A percentile compares a stretch with the other conserved stretches of the same genome.
Evolutionary conservation across 106 monocot genomes (phyloP).

Genomic region (Apostasia ramifera): DNA sequence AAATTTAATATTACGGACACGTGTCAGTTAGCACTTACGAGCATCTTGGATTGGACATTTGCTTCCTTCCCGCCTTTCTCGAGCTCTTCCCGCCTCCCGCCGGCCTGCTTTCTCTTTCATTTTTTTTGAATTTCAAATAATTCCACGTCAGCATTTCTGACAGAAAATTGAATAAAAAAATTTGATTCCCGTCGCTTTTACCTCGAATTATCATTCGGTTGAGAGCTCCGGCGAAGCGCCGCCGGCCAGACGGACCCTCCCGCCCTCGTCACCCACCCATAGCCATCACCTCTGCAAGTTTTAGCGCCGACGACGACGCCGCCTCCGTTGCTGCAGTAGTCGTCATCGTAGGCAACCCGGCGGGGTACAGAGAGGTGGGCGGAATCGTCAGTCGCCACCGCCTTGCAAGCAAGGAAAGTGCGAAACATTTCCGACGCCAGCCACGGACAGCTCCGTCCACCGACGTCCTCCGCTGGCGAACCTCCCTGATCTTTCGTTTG

Average conservation of each 20-base stretch:
- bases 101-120: background rate
- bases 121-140: background rate
- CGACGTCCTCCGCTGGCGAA: background rate
- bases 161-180: background rate
- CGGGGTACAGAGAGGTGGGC: too few species aligned
- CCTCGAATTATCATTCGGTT: background rate
- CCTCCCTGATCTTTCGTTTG: background rate
- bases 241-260: background rate
- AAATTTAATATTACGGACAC: too few species aligned
- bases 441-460: background rate
- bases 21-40: background rate
- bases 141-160: background rate
- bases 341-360: too few species aligned
- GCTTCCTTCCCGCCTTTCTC: conserved; percentile 5
- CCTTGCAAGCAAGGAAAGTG: conserved; percentile 32
- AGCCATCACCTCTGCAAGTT: too few species aligned
- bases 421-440: conserved; percentile 8
- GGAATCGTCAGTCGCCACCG: conserved; percentile 13
- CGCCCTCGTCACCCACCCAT: background rate
- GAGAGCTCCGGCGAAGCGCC: background rate
- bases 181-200: background rate
- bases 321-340: background rate
- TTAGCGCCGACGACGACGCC: background rate
- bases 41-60: background rate
- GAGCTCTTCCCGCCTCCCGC: conserved; percentile 1